Evolutionary conservation across 2,329 filamentous ascomycete species (phyloP).

Genomic region (Cordyceps fumosorosea): DNA sequence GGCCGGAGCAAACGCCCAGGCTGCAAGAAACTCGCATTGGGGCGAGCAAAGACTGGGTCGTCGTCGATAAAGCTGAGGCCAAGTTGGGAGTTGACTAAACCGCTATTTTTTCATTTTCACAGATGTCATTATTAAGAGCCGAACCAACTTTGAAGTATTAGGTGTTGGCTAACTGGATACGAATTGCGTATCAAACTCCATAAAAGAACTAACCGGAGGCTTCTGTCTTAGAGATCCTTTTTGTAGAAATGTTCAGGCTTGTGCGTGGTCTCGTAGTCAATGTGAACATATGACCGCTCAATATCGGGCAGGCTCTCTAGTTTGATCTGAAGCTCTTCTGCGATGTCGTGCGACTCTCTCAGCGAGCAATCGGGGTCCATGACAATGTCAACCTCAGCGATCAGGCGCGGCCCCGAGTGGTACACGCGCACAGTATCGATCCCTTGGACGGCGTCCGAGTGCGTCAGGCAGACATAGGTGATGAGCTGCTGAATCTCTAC

Average conservation of each 20-base stretch:
- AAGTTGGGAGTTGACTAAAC: neutral
- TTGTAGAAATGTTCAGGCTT: conserved; percentile 73
- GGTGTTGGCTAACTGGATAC: neutral
- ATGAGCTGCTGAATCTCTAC: conserved; percentile 86
- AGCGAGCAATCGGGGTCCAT: conserved; percentile 74
- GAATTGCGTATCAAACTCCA: neutral
- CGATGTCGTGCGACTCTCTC: conserved; percentile 80
- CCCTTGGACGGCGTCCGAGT: conserved; percentile 70
- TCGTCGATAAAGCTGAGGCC: neutral
- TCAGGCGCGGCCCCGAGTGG: conserved; percentile 79
- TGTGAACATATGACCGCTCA: conserved; percentile 91
- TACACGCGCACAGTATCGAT: conserved; percentile 96
- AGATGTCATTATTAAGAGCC: neutral
- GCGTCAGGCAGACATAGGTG: conserved; percentile 86
- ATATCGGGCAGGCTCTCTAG: conserved; percentile 86
- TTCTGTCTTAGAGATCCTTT: conserved; percentile 46
- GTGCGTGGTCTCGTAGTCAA: conserved; percentile 94
- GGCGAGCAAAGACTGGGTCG: neutral
- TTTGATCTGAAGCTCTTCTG: conserved; percentile 90
- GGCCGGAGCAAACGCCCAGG: neutral
- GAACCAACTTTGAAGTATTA: neutral
- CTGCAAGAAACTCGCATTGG: neutral
- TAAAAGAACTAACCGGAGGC: neutral
- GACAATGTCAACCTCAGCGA: conserved; percentile 94
- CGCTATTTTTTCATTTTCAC: neutral